phyloP scores from a whole-genome alignment of 2,329 filamentous ascomycete genomes.

The Fusarium keratoplasticum region DNA sequence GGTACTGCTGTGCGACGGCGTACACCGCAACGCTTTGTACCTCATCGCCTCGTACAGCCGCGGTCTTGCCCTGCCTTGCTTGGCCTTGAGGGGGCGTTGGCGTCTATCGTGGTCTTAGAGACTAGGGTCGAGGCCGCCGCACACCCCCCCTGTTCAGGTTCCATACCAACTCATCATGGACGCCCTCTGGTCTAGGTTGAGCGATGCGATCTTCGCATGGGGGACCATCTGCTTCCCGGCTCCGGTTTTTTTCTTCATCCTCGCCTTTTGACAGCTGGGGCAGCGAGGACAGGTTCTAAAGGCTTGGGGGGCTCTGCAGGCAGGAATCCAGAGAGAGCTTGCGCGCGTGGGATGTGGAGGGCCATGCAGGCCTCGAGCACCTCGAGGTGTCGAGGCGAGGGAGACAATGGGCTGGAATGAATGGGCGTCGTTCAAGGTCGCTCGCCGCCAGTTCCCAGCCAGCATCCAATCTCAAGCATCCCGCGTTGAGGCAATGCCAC shows the following conservation, averaged over 20 bases:
- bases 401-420: slow-evolving; percentile 25
- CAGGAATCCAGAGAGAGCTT: background rate
- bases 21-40: slow-evolving; percentile 38
- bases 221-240: slow-evolving; percentile 38
- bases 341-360: background rate
- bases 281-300: slow-evolving; percentile 20
- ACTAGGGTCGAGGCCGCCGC: slow-evolving; percentile 20
- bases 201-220: slow-evolving; percentile 46
- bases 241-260: slow-evolving; percentile 38
- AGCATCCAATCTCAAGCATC: slow-evolving; percentile 9
- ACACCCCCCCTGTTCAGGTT: slow-evolving; percentile 27
- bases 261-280: slow-evolving; percentile 7
- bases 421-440: slow-evolving; percentile 1
- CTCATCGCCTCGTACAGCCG: slow-evolving; percentile 38
- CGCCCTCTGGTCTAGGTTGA: slow-evolving; percentile 36
- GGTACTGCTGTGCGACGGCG: slow-evolving; percentile 30
- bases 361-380: background rate
- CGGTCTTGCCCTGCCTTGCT: slow-evolving; percentile 27
- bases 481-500: slow-evolving; percentile 42
- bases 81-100: slow-evolving; percentile 34
- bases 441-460: slow-evolving; percentile 28
- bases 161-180: slow-evolving; percentile 32
- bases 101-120: slow-evolving; percentile 33
- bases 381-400: background rate
- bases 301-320: background rate